Percentiles rank a stretch among this genome's conserved stretches.
phyloP scores from a whole-genome alignment of 108 stramenopile species.

The Skeletonema tropicum region DNA sequence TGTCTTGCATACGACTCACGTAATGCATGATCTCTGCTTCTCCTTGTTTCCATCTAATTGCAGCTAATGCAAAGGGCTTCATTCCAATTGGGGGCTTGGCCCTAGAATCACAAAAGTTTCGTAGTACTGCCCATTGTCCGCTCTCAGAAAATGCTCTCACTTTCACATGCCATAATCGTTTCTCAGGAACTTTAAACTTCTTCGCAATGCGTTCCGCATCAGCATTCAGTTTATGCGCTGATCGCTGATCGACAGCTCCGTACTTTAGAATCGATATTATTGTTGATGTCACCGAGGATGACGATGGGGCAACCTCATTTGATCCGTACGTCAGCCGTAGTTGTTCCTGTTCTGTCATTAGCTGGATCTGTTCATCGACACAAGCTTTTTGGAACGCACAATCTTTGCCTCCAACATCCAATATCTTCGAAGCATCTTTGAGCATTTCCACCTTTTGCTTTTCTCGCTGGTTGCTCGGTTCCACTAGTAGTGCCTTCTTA shows the following conservation, averaged over 20 bases:
- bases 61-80: conserved; percentile 85
- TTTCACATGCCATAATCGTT: conserved; percentile 81
- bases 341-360: conserved; percentile 77
- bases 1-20: conserved; percentile 59
- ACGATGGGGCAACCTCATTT: conserved; percentile 66
- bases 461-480: conserved; percentile 27
- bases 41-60: conserved; percentile 63
- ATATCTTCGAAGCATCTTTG: conserved; percentile 75
- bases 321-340: conserved; percentile 64
- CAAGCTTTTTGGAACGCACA: conserved; percentile 75
- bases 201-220: conserved; percentile 86
- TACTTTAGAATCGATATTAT: conserved; percentile 67
- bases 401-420: conserved; percentile 75
- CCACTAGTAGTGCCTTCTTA: conserved; percentile 53
- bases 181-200: conserved; percentile 88
- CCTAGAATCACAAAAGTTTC: conserved; percentile 72
- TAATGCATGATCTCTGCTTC: conserved; percentile 69
- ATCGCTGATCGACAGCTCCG: conserved; percentile 68
- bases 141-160: conserved; percentile 79
- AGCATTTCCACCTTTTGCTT: conserved; percentile 23
- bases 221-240: conserved; percentile 65
- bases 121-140: conserved; percentile 75
- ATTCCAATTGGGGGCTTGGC: conserved; percentile 84
- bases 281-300: conserved; percentile 71
- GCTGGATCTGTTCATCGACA: conserved; percentile 79